These are phyloP conservation scores for Camillea tinctor DNA, from an alignment of 2,329 filamentous ascomycete species.

Conservation along the genomic window DNA sequence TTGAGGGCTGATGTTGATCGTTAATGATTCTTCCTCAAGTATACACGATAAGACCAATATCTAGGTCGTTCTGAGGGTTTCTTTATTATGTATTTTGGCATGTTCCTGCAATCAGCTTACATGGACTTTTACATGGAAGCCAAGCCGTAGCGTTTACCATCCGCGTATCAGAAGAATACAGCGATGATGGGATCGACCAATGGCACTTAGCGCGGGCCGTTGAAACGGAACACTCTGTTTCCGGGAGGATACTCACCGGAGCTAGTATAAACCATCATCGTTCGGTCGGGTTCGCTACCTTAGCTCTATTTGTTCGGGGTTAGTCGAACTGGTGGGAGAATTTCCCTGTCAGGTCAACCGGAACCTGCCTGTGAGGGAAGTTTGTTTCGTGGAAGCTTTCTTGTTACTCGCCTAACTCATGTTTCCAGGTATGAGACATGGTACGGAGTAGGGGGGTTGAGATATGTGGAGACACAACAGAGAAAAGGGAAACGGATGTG, in stretches of 20 bases:
- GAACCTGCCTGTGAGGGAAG: not conserved
- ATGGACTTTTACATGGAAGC: not conserved
- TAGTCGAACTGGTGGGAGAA: not conserved
- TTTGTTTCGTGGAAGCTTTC: not conserved
- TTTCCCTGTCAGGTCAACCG: not conserved
- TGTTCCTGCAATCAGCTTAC: not conserved
- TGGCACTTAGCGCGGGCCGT: not conserved
- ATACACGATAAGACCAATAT: not conserved
- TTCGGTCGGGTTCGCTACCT: not conserved
- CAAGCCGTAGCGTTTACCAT: not conserved
- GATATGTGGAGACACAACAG: not conserved
- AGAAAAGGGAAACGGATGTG: not conserved
- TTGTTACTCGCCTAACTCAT: not conserved
- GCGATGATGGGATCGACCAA: not conserved
- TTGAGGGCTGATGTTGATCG: not conserved
- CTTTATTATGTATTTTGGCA: not conserved
- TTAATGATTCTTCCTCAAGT: not conserved
- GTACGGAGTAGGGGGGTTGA: not conserved
- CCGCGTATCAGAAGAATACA: not conserved
- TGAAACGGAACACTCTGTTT: not conserved
- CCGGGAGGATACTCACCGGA: not conserved
- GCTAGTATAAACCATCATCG: not conserved
- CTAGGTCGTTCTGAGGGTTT: not conserved
- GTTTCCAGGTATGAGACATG: not conserved
- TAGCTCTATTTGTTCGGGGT: not conserved